Percentiles rank a stretch among this genome's conserved stretches.
These are phyloP conservation scores for Vanrija pseudolonga DNA, from an alignment of 1,284 basidiomycete species.

Conservation along the genomic window DNA sequence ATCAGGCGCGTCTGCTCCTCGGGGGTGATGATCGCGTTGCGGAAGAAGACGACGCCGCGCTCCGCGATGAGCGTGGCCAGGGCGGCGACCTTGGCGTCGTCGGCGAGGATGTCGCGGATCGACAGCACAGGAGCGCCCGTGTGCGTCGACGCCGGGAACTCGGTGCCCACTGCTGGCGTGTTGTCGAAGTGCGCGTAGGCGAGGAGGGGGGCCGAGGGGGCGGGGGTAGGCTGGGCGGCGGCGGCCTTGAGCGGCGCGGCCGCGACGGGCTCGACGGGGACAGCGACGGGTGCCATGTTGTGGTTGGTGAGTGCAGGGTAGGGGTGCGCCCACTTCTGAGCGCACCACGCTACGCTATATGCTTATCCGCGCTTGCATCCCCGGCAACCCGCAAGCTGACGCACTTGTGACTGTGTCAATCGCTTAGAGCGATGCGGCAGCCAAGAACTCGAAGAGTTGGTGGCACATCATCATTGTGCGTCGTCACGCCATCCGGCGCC, in stretches of 20 bases:
- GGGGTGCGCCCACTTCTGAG: too few relatives aligned
- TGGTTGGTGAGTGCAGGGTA: too few relatives aligned
- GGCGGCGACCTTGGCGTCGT: constrained; percentile 52
- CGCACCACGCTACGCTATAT: too few relatives aligned
- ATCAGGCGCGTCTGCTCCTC: constrained; percentile 52
- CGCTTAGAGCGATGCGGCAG: too few relatives aligned
- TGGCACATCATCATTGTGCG: too few relatives aligned
- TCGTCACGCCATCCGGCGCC: too few relatives aligned
- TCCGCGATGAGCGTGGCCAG: constrained; percentile 53
- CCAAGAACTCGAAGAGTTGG: too few relatives aligned
- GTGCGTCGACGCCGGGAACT: constrained; percentile 32
- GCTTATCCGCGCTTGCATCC: too few relatives aligned
- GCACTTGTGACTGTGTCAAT: too few relatives aligned
- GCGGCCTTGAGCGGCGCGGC: not conserved
- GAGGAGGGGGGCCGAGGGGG: constrained; percentile 9
- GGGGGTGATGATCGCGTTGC: constrained; percentile 53
- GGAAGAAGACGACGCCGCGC: constrained; percentile 69
- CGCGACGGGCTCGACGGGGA: not conserved
- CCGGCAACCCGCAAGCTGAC: too few relatives aligned
- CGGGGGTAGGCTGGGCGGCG: not conserved
- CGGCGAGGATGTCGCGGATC: constrained; percentile 63
- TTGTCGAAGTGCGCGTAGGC: constrained; percentile 30
- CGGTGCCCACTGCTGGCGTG: constrained; percentile 36
- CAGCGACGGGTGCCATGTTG: constrained; percentile 9
- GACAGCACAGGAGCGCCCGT: constrained; percentile 10